Percentiles rank a stretch among this genome's conserved stretches.
Conservation (phyloP, 306 rosid genomes). For the Rubus idaeus region DNA sequence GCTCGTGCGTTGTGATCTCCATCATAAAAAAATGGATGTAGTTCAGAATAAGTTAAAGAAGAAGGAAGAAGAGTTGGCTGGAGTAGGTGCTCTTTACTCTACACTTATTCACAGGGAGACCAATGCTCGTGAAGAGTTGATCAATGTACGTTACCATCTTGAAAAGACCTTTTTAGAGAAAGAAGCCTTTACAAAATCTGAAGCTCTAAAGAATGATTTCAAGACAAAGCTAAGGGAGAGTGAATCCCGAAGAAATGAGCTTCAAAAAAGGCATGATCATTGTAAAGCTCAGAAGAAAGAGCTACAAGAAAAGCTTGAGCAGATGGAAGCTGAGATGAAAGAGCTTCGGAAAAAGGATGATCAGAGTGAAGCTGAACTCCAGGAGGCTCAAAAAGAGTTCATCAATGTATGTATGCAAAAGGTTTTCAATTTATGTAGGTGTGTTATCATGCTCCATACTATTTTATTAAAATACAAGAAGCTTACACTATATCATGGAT, state of each 20-base stretch:
- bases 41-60: conserved; percentile 43
- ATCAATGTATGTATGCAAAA: conserved; percentile 27
- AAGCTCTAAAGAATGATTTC: background rate
- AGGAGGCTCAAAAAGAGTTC: conserved; percentile 64
- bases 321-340: background rate
- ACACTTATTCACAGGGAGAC: background rate
- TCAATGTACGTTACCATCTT: conserved; percentile 34
- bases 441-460: background rate
- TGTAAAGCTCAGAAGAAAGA: background rate
- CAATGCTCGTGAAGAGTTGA: conserved; percentile 1
- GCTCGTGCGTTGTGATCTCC: conserved; percentile 2
- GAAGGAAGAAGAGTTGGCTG: conserved; percentile 57
- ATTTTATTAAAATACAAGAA: background rate
- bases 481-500: background rate
- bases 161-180: background rate
- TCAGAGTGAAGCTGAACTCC: conserved; percentile 44
- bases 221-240: background rate
- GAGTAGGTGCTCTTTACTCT: conserved; percentile 19
- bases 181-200: background rate
- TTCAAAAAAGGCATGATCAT: conserved; percentile 12
- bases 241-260: conserved; percentile 41
- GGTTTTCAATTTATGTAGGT: background rate
- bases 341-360: background rate
- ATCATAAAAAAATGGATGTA: conserved; percentile 17
- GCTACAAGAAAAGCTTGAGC: background rate